phyloP scores from a whole-genome alignment of 192 early-diverging fungal species.

The Backusella australiensis region DNA sequence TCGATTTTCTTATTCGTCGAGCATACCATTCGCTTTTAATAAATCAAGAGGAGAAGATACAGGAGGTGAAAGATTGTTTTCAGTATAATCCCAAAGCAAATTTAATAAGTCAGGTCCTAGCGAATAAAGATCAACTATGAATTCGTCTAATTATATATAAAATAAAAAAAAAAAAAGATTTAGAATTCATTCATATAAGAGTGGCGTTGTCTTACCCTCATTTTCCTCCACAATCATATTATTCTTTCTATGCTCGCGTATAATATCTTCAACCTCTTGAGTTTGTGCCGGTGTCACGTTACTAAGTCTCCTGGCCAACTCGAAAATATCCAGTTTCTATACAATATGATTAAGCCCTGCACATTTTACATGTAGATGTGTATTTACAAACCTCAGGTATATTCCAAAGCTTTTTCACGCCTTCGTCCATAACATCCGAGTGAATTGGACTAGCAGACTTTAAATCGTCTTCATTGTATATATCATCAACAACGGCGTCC shows the following conservation, averaged over 20 bases:
- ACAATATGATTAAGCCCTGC: neutral
- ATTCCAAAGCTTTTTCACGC: slow-evolving; percentile 10
- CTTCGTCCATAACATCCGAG: neutral
- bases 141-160: slow-evolving; percentile 13
- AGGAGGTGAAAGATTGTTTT: neutral
- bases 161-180: neutral
- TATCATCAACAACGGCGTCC: slow-evolving; percentile 15
- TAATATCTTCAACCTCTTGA: slow-evolving; percentile 19
- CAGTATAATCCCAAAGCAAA: slow-evolving; percentile 22
- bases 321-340: slow-evolving; percentile 20
- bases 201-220: slow-evolving; percentile 7
- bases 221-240: slow-evolving; percentile 19
- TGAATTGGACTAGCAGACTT: slow-evolving; percentile 16
- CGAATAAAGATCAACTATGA: slow-evolving; percentile 30
- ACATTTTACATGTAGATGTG: neutral
- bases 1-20: neutral
- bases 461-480: slow-evolving; percentile 22
- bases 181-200: neutral
- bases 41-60: neutral
- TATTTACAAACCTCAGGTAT: slow-evolving; percentile 19
- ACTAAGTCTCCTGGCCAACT: slow-evolving; percentile 22
- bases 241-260: neutral
- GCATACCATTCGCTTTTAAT: slow-evolving; percentile 2
- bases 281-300: slow-evolving; percentile 17
- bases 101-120: slow-evolving; percentile 18